Evolutionary conservation across 1,284 basidiomycete species (phyloP).

Genomic region (Spongispora temasekensis): DNA sequence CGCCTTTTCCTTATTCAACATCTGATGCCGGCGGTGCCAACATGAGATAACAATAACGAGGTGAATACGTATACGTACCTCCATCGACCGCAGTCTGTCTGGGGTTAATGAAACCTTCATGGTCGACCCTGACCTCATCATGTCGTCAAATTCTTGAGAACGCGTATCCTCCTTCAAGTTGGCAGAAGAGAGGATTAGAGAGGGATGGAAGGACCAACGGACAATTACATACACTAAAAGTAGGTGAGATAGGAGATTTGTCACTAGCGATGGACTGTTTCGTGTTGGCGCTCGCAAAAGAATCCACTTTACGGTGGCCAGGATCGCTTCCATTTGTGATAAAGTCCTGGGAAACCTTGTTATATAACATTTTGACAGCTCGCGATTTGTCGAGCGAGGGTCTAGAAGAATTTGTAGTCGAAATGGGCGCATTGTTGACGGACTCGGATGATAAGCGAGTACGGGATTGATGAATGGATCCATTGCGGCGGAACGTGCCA

Average conservation of each 20-base stretch:
- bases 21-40: slow-evolving; percentile 41
- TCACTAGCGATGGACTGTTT: slow-evolving; percentile 40
- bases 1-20: slow-evolving; percentile 68
- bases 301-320: slow-evolving; percentile 55
- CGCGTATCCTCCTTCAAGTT: slow-evolving; percentile 56
- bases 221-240: slow-evolving; percentile 34
- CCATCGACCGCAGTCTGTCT: slow-evolving; percentile 86
- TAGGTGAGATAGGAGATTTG: slow-evolving; percentile 37
- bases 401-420: slow-evolving; percentile 37
- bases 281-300: slow-evolving; percentile 50
- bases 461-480: slow-evolving; percentile 24
- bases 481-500: slow-evolving; percentile 26
- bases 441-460: slow-evolving; percentile 36
- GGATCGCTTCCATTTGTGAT: slow-evolving; percentile 41
- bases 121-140: slow-evolving; percentile 84
- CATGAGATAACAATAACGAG: slow-evolving; percentile 17
- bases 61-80: slow-evolving; percentile 55
- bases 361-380: slow-evolving; percentile 58
- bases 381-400: slow-evolving; percentile 62
- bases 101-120: slow-evolving; percentile 96
- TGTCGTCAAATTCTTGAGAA: slow-evolving; percentile 84
- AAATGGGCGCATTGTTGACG: slow-evolving; percentile 26
- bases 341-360: slow-evolving; percentile 45
- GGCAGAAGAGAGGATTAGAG: slow-evolving; percentile 9
- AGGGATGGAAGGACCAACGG: slow-evolving; percentile 1